Conservation (phyloP, 2,329 filamentous ascomycete genomes). For the Hypoxylon sp. region DNA sequence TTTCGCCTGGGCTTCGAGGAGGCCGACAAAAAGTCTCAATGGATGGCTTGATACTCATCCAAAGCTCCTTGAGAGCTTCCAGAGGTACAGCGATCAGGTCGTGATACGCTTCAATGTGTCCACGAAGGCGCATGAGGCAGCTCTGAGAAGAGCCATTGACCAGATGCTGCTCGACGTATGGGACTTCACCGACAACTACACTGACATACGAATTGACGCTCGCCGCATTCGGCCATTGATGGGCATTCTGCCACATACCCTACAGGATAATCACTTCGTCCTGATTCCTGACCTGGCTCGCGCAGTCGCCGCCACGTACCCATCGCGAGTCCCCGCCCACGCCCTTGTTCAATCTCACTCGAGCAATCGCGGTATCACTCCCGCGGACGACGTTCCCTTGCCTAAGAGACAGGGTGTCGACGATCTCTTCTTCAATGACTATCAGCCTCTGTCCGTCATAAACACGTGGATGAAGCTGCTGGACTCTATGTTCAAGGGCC, state of each 20-base stretch:
- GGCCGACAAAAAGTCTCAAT: slow-evolving; percentile 30
- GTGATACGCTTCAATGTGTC: slow-evolving; percentile 88
- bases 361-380: slow-evolving; percentile 43
- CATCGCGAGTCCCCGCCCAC: slow-evolving; percentile 50
- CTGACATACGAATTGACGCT: slow-evolving; percentile 82
- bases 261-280: slow-evolving; percentile 75
- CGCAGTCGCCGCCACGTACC: slow-evolving; percentile 79
- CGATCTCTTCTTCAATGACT: slow-evolving; percentile 90
- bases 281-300: slow-evolving; percentile 83
- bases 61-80: slow-evolving; percentile 46
- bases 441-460: slow-evolving; percentile 84
- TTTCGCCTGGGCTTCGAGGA: slow-evolving; percentile 32
- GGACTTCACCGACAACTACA: slow-evolving; percentile 81
- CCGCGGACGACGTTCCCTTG: slow-evolving; percentile 41
- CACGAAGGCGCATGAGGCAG: slow-evolving; percentile 46
- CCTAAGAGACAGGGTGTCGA: slow-evolving; percentile 54
- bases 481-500: slow-evolving; percentile 78
- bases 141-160: slow-evolving; percentile 46
- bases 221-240: slow-evolving; percentile 81
- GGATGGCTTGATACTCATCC: slow-evolving; percentile 41
- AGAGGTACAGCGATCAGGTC: slow-evolving; percentile 78
- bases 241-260: slow-evolving; percentile 75
- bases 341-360: slow-evolving; percentile 27
- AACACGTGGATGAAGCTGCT: slow-evolving; percentile 91
- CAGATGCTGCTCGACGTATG: slow-evolving; percentile 85